Conservation (phyloP, 345 rosid genomes). For the Passiflora organensis region DNA sequence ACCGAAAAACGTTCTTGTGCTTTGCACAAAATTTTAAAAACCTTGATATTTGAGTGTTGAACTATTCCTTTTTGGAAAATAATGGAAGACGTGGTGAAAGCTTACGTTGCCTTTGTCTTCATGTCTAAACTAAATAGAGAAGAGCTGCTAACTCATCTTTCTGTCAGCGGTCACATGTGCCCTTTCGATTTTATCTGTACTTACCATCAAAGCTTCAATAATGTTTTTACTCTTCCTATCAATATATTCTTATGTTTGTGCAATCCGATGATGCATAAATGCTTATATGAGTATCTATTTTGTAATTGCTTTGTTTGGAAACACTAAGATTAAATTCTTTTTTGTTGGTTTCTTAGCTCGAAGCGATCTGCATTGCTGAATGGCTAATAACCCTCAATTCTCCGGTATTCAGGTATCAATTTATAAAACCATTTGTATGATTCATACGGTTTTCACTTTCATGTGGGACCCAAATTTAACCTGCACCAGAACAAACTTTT, state of each 20-base stretch:
- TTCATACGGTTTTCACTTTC: not conserved
- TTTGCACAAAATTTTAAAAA: no score
- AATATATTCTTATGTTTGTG: not conserved
- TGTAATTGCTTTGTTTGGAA: slow-evolving; percentile 5
- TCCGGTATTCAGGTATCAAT: slow-evolving; percentile 58
- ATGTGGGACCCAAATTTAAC: not conserved
- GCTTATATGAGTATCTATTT: not conserved
- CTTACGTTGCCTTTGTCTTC: not conserved
- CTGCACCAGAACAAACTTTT: no score
- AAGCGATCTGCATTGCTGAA: slow-evolving; percentile 30
- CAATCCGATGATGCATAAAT: not conserved
- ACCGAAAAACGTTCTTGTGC: no score
- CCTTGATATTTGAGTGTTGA: no score
- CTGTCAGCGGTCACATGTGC: not conserved
- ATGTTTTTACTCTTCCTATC: no score
- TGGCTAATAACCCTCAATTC: slow-evolving; percentile 76
- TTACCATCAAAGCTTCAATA: not conserved
- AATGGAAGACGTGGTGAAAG: no score
- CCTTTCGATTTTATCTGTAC: not conserved
- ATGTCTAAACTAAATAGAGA: not conserved
- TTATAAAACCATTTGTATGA: no score
- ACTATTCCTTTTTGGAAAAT: no score
- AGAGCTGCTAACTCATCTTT: slow-evolving; percentile 8
- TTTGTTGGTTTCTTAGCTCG: slow-evolving; percentile 20
- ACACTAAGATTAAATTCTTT: slow-evolving; percentile 3